Evolutionary conservation across 768 basidiomycete genomes (phyloP), one percentile per base, ranked within the genome.

Genomic region (Russula compacta): DNA sequence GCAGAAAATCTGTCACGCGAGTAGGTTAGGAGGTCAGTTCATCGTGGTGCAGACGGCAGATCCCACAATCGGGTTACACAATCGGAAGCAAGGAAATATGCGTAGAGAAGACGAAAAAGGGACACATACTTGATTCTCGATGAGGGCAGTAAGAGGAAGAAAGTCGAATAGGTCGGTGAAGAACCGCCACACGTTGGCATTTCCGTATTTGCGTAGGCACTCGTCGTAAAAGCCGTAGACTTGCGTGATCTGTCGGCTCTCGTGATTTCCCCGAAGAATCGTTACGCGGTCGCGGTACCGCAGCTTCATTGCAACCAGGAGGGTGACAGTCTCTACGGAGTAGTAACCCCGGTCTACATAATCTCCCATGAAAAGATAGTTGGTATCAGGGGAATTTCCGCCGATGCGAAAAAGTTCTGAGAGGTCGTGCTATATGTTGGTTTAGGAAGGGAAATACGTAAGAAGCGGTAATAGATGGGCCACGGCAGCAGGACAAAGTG

Each of bases 191-290:
- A 99, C 95, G 71, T 98, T 98, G 70, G 95, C 95, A 77, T 98
- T 98, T 55, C 97, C 97, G 76, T 99, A 99, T 80, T 99, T 99
- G 74, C 97, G 86, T 72, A 98, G 80, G 72, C 97, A 99, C 75
- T 99, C 97, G 79, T 99, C 97, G 75, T 99, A 99, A 72, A 99
- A 99, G 46, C 97, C 97, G 70, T 99, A 99, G 19, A 99, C 97
- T 74, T 99, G 97, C 32, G 97, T 99, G 80, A 99, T 99, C 80
- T 99, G 97, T 70, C 97, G 84, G 67, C 90, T 93, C 76, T 99
- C 97, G 80, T 99, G 97, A 74, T 99, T 98, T 44, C 97, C 97
- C 65, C 97, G 87, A 44, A 99, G 80, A 71, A 99, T 95, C 60
- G 97, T 98, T 68, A 98, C 93, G 56, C 95, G 87, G 75, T 98